Evolutionary conservation across 768 basidiomycete genomes (phyloP).

Genomic region (Gyrodon lividus): DNA sequence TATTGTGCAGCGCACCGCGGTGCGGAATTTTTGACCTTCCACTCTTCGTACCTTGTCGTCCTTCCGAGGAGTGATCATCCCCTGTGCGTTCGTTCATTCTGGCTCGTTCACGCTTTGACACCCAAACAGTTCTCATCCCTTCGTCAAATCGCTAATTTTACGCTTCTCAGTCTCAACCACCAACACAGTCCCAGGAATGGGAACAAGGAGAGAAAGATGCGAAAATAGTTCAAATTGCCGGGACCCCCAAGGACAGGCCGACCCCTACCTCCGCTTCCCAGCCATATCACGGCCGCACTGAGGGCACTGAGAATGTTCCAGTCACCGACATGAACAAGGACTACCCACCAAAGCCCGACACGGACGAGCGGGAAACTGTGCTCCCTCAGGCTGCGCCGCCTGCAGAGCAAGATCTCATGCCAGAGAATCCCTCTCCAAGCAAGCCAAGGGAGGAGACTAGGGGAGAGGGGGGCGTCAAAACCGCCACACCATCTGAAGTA

Average conservation of each 20-base stretch:
- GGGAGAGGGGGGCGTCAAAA: neutral
- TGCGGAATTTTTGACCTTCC: too few relatives aligned
- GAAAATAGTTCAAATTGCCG: neutral
- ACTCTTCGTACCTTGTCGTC: too few relatives aligned
- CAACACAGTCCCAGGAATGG: conserved; percentile 2
- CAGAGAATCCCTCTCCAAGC: neutral
- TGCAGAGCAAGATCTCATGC: neutral
- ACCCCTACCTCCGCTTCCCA: neutral
- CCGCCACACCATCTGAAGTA: neutral
- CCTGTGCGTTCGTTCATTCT: neutral
- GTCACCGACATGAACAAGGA: neutral
- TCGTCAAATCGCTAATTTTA: conserved; percentile 8
- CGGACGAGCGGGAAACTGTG: neutral
- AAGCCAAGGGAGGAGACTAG: neutral
- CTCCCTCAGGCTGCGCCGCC: neutral
- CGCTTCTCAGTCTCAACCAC: neutral
- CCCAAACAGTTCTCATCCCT: neutral
- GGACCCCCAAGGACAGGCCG: neutral
- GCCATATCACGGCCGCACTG: neutral
- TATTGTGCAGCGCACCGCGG: too few relatives aligned
- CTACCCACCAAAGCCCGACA: neutral
- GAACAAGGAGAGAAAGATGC: neutral
- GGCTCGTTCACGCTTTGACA: neutral
- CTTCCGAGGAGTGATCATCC: too few relatives aligned
- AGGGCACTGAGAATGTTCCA: neutral